Conservation (phyloP, 2,329 filamentous ascomycete genomes). For the Dothiorella sarmentorum region DNA sequence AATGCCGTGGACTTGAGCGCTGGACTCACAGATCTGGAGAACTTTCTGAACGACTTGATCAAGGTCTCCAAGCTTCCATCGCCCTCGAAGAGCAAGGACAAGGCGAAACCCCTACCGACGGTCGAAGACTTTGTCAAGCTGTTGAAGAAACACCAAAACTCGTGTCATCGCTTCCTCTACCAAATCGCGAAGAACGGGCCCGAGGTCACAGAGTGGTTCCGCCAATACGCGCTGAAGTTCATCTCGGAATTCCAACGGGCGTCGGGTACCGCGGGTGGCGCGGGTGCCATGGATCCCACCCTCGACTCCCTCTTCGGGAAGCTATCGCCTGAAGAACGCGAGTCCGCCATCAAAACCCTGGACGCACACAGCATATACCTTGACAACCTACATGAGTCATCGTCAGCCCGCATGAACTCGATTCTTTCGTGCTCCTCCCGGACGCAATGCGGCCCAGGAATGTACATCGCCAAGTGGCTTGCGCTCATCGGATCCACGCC, state of each 20-base stretch:
- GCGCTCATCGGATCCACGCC: conserved; percentile 64
- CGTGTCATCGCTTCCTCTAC: conserved; percentile 68
- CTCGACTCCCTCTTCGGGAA: conserved; percentile 43
- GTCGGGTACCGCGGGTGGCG: conserved; percentile 28
- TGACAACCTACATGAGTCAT: conserved; percentile 51
- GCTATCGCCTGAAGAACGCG: conserved; percentile 49
- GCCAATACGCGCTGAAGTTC: conserved; percentile 57
- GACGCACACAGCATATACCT: conserved; percentile 63
- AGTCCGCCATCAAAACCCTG: conserved; percentile 49
- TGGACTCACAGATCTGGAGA: conserved; percentile 64
- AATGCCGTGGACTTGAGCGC: conserved; percentile 67
- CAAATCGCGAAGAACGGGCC: conserved; percentile 66
- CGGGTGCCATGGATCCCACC: conserved; percentile 42
- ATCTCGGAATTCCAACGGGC: conserved; percentile 53
- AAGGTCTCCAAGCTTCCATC: conserved; percentile 45
- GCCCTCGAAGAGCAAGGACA: conserved; percentile 29
- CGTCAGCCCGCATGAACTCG: conserved; percentile 52
- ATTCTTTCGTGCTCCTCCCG: conserved; percentile 46
- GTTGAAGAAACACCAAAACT: conserved; percentile 60
- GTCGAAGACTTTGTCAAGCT: conserved; percentile 71
- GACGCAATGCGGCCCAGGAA: conserved; percentile 52
- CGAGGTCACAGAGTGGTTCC: conserved; percentile 60
- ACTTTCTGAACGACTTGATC: conserved; percentile 69
- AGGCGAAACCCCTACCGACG: conserved; percentile 43
- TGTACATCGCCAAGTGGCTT: conserved; percentile 72